A percentile compares a stretch with the other conserved stretches of the same genome.
These are phyloP conservation scores for Monsonia emarginata DNA, from an alignment of 441 rosid genomes.

Conservation along the genomic window DNA sequence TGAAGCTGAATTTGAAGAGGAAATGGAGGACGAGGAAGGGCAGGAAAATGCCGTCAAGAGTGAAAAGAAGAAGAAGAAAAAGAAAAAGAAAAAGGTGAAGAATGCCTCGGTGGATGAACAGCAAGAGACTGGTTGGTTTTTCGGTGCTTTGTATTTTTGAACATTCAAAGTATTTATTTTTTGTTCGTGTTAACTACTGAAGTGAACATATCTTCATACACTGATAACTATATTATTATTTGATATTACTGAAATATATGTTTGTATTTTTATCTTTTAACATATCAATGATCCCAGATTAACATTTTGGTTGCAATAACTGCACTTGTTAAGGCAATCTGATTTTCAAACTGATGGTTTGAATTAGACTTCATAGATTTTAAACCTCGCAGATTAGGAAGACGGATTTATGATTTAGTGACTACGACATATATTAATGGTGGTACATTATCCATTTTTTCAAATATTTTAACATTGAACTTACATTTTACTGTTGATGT, in stretches of 20 bases:
- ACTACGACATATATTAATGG: not conserved
- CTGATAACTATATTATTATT: not conserved
- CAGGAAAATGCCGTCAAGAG: constrained; percentile 19
- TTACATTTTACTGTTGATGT: not conserved
- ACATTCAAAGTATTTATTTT: not conserved
- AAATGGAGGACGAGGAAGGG: not conserved
- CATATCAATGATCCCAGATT: not conserved
- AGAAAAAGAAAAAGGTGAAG: constrained; percentile 31
- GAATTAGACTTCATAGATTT: not conserved
- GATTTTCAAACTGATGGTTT: not conserved
- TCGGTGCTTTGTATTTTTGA: constrained; percentile 8
- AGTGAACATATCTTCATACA: not conserved
- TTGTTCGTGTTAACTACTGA: not conserved
- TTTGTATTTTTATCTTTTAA: not conserved
- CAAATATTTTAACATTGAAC: not conserved
- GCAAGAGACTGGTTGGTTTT: constrained; percentile 40
- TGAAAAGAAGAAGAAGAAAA: constrained; percentile 28
- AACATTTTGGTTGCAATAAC: not conserved
- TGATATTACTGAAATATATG: not conserved
- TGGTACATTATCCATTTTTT: not conserved
- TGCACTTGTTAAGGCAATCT: not conserved
- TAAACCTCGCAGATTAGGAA: not conserved
- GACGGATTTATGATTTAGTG: not conserved
- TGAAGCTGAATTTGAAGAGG: constrained; percentile 18
- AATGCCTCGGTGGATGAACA: constrained; percentile 26